Conservation (phyloP, 306 rosid species). For the Betula pendula region DNA sequence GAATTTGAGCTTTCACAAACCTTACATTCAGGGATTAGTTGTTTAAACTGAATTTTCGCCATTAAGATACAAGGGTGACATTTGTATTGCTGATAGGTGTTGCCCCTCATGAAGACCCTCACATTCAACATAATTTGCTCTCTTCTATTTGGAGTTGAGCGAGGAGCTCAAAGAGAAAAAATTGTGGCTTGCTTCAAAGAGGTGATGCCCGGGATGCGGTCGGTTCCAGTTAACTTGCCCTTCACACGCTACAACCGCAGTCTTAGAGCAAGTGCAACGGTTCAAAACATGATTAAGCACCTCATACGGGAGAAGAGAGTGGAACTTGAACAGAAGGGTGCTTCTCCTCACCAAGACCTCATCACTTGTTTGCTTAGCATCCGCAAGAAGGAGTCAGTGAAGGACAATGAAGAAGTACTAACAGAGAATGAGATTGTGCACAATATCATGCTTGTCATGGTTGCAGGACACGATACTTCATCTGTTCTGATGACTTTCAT, state of each 20-base stretch:
- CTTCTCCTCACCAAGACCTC: constrained; percentile 39
- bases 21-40: too few relatives aligned
- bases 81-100: constrained; percentile 24
- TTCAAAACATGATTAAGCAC: constrained; percentile 34
- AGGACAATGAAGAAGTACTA: constrained; percentile 18
- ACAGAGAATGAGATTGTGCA: constrained; percentile 43
- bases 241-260: constrained; percentile 43
- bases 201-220: constrained; percentile 46
- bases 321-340: constrained; percentile 24
- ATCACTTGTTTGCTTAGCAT: constrained; percentile 46
- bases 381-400: too few relatives aligned
- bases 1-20: too few relatives aligned
- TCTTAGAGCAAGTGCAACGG: constrained; percentile 37
- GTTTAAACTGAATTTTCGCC: too few relatives aligned
- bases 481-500: constrained; percentile 42
- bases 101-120: constrained; percentile 45
- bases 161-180: constrained; percentile 31
- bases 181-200: constrained; percentile 26
- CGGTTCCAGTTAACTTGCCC: constrained; percentile 44
- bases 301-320: constrained; percentile 32
- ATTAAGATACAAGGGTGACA: too few relatives aligned
- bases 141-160: constrained; percentile 43
- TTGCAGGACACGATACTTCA: constrained; percentile 49
- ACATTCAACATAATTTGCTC: constrained; percentile 48
- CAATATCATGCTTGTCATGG: constrained; percentile 37